Base-by-base conservation (phyloP, 352 stramenopile genomes). In the Globisporangium nunn region DNA sequence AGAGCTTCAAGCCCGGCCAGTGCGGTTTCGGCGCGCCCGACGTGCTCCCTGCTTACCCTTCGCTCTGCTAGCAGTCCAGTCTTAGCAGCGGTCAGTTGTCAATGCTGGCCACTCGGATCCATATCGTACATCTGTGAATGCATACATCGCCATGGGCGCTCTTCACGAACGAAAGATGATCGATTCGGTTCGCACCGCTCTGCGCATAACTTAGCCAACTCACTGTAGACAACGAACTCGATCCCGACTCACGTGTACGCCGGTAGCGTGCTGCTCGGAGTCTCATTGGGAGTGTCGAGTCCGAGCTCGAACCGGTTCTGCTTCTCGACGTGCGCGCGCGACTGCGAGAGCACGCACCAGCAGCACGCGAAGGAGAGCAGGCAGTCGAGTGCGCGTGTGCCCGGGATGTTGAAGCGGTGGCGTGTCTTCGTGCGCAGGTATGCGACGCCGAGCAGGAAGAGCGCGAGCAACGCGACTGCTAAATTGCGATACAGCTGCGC, bases 11-110 rank as follows among this genome's bases (percentile, higher is more conserved):
- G 74, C 87, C 61, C 31, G 80, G 56, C 82, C 86, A 68, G 83
- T 89, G 85, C 78, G 90, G 66, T 47, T 92, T 75, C 64, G 75
- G 48, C 59, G 70, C 40, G 68, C 49, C 56, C 0, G 66, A 67
- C 48, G 56, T 61, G 55, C 54, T 70, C 29, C 66, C 66, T 18
- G 55, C 62, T 6, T 74, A 66, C 57, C 29, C 54, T 11, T 14
- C 51, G 2, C n/a, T 59, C 11, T 35, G 44, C 29, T 63, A 44
- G 40, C 23, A 23, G 23, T 23, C 23, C 23, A 23, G 23, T 23
- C 23, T 23, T 23, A 23, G 23, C 23, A 0, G n/a, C 41, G 11
- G 14, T 45, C 10, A 11, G 40, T 45, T 12, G 40, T 45, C 10
- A 18, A 23, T 5, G 33, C 33, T 37, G 8, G 35, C 10, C 35